phyloP scores from a whole-genome alignment of 2,329 filamentous ascomycete genomes.

The Gaeumannomyces tritici region DNA sequence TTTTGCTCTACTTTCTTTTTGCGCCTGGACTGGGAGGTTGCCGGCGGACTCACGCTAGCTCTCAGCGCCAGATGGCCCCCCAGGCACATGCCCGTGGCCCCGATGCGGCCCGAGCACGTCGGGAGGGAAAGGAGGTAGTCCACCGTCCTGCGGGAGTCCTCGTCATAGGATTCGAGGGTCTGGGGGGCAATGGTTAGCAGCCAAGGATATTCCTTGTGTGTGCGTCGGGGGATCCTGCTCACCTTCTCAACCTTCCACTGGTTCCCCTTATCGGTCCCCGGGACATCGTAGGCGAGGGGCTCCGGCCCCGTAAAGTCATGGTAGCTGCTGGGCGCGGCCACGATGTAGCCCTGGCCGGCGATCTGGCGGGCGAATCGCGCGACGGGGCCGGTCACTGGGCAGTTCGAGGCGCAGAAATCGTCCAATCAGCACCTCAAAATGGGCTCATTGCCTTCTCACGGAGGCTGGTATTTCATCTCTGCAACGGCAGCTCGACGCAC shows the following conservation, averaged over 20 bases:
- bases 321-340: conserved; percentile 81
- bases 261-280: conserved; percentile 82
- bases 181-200: conserved; percentile 18
- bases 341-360: conserved; percentile 86
- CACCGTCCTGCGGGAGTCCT: conserved; percentile 59
- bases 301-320: conserved; percentile 88
- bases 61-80: conserved; percentile 74
- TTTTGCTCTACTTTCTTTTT: neutral
- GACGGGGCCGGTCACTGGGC: conserved; percentile 76
- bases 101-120: conserved; percentile 74
- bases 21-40: too few species aligned
- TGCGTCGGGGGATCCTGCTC: too few species aligned
- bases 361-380: conserved; percentile 86
- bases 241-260: conserved; percentile 77
- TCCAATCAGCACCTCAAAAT: neutral
- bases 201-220: neutral
- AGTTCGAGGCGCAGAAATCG: neutral
- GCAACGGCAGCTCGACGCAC: conserved; percentile 28
- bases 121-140: conserved; percentile 61
- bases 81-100: conserved; percentile 82
- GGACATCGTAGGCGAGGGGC: conserved; percentile 73
- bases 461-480: too few species aligned
- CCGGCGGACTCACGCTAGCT: conserved; percentile 33
- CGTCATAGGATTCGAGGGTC: conserved; percentile 80
- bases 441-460: too few species aligned